Evolutionary conservation across 768 basidiomycete genomes (phyloP).

Genomic region (Lactarius hatsudake): DNA sequence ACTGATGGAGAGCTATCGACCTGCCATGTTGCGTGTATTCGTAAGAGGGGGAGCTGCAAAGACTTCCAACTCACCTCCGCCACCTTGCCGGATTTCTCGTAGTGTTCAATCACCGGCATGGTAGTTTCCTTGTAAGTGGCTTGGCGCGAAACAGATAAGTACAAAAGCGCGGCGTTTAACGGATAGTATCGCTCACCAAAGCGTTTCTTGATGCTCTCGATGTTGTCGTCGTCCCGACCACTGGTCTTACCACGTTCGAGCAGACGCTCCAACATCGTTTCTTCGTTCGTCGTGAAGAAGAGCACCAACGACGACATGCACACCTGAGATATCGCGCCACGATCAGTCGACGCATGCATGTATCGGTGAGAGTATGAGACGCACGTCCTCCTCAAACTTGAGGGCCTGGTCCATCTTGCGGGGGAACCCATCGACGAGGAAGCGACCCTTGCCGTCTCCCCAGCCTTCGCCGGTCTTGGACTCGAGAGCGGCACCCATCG

Average conservation of each 20-base stretch:
- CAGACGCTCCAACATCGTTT: conserved; percentile 82
- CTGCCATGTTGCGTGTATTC: conserved; percentile 36
- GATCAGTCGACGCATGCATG: neutral
- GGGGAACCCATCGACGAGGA: conserved; percentile 96
- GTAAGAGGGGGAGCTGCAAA: neutral
- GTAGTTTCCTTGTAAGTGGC: conserved; percentile 84
- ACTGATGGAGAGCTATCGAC: conserved; percentile 66
- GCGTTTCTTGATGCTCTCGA: conserved; percentile 93
- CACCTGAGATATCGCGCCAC: conserved; percentile 46
- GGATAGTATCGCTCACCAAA: conserved; percentile 58
- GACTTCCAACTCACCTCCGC: conserved; percentile 56
- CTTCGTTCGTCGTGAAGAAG: conserved; percentile 84
- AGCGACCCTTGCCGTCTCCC: conserved; percentile 72
- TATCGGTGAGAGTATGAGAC: conserved; percentile 26
- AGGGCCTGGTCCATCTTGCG: conserved; percentile 98
- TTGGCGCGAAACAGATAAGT: conserved; percentile 30
- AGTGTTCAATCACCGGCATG: conserved; percentile 92
- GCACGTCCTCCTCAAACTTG: conserved; percentile 82
- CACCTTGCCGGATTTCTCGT: conserved; percentile 64
- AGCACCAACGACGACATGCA: conserved; percentile 77
- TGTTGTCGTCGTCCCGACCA: conserved; percentile 94
- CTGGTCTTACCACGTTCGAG: conserved; percentile 90
- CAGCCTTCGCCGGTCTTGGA: conserved; percentile 54
- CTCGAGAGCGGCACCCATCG: conserved; percentile 66
- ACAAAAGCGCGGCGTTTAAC: neutral